A percentile compares a stretch with the other conserved stretches of the same genome.
Conservation (phyloP, 1,284 basidiomycete species). For the Apiotrichum sp. region DNA sequence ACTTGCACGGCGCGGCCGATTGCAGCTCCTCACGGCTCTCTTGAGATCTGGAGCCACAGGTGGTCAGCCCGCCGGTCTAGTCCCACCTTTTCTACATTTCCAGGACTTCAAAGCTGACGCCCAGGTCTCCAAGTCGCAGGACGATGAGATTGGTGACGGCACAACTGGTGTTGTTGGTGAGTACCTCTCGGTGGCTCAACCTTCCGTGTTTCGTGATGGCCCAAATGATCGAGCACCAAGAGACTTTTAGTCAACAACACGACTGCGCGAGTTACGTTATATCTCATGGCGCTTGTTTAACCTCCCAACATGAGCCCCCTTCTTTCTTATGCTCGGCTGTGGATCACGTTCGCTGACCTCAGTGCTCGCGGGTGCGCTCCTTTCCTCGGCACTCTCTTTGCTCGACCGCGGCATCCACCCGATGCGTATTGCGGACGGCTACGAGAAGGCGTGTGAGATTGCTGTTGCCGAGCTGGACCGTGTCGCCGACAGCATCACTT, state of each 20-base stretch:
- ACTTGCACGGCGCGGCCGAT: no score
- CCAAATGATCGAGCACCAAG: no score
- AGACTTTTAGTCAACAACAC: no score
- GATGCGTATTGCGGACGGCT: conserved; percentile 96
- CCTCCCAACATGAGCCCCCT: not conserved
- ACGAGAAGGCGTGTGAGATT: conserved; percentile 85
- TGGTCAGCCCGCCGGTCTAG: no score
- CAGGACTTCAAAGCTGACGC: conserved; percentile 8
- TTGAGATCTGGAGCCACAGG: no score
- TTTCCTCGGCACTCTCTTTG: conserved; percentile 60
- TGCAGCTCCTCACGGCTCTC: no score
- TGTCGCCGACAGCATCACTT: conserved; percentile 79
- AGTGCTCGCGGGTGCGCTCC: conserved; percentile 93
- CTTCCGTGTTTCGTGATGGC: no score
- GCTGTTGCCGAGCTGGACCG: conserved; percentile 85
- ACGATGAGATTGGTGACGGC: conserved; percentile 98
- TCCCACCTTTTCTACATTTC: no score
- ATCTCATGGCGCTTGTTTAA: not conserved
- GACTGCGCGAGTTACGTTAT: no score
- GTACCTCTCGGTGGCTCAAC: conserved; percentile 37
- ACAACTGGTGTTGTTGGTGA: conserved; percentile 96
- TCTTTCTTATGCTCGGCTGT: not conserved
- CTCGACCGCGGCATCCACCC: conserved; percentile 96
- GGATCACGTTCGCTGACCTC: not conserved
- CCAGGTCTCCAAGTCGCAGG: conserved; percentile 78